Percentiles rank a stretch among this genome's conserved stretches.
Evolutionary conservation across 768 basidiomycete genomes (phyloP).

Genomic region (Asterophora lycoperdoides): DNA sequence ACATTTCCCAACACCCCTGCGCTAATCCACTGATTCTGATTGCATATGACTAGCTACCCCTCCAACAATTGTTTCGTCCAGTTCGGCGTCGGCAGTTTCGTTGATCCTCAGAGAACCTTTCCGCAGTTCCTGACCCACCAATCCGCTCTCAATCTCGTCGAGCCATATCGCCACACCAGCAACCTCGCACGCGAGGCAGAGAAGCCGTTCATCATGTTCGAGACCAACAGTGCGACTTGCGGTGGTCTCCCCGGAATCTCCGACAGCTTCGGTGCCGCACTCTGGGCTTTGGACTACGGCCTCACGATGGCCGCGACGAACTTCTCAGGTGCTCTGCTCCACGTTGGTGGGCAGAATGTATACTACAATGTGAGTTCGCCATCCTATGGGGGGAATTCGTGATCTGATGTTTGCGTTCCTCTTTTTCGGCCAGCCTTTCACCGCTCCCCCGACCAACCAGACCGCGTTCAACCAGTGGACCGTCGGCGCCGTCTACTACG

Average conservation of each 20-base stretch:
- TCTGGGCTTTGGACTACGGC: conserved; percentile 63
- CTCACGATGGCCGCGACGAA: conserved; percentile 60
- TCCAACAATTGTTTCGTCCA: conserved; percentile 58
- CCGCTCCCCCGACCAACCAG: conserved; percentile 53
- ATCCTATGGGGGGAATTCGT: conserved; percentile 18
- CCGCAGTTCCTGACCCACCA: conserved; percentile 57
- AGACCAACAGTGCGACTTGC: conserved; percentile 67
- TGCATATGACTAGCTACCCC: conserved; percentile 38
- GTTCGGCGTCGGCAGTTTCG: conserved; percentile 37
- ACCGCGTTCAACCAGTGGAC: conserved; percentile 64
- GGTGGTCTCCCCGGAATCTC: conserved; percentile 64
- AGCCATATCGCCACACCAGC: conserved; percentile 48
- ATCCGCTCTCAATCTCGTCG: conserved; percentile 42
- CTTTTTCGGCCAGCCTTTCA: conserved; percentile 59
- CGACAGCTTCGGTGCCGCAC: conserved; percentile 59
- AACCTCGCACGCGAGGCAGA: conserved; percentile 37
- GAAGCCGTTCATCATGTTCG: conserved; percentile 62
- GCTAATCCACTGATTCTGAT: background rate
- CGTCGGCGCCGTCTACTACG: conserved; percentile 70
- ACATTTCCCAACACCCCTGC: background rate
- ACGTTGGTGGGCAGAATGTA: conserved; percentile 64
- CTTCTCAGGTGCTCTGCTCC: conserved; percentile 50
- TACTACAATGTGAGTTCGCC: conserved; percentile 56
- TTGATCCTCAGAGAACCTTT: conserved; percentile 47
- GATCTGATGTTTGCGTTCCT: conserved; percentile 31